Evolutionary conservation across 139 green algal species (phyloP).

Genomic region (Tetraselmis striata): DNA sequence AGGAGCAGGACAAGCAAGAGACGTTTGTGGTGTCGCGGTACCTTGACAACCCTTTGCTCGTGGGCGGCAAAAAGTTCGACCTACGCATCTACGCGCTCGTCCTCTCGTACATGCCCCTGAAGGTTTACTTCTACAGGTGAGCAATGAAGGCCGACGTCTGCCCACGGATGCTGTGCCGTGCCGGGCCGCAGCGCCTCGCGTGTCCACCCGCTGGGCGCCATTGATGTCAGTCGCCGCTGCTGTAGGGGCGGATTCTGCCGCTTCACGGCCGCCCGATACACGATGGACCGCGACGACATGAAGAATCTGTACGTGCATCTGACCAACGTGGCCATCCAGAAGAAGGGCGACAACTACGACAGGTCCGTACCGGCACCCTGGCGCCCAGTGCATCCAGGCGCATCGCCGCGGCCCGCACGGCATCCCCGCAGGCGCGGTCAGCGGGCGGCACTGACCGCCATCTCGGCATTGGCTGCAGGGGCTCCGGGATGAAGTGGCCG

Average conservation of each 20-base stretch:
- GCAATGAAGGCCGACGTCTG: constrained; percentile 29
- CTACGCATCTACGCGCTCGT: constrained; percentile 77
- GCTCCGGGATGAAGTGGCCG: constrained; percentile 48
- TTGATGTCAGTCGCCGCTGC: background rate
- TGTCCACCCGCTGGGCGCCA: too few relatives aligned
- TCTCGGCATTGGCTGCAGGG: too few relatives aligned
- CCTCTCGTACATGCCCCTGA: constrained; percentile 25
- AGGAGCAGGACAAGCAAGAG: constrained; percentile 30
- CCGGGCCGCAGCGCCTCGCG: too few relatives aligned
- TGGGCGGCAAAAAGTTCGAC: constrained; percentile 79
- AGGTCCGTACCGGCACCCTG: too few relatives aligned
- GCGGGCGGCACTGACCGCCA: too few relatives aligned
- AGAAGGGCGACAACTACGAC: constrained; percentile 37
- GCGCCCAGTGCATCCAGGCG: too few relatives aligned
- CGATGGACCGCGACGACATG: constrained; percentile 22
- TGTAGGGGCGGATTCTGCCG: constrained; percentile 35
- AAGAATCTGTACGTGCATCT: constrained; percentile 20
- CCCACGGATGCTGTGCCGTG: too few relatives aligned
- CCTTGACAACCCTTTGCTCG: constrained; percentile 32
- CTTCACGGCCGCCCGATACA: constrained; percentile 37
- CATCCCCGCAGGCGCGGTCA: too few relatives aligned
- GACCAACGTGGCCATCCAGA: constrained; percentile 49
- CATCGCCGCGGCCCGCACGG: too few relatives aligned
- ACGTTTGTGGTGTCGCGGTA: constrained; percentile 31
- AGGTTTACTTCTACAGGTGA: constrained; percentile 13